A percentile compares a stretch with the other conserved stretches of the same genome.
Evolutionary conservation across 2,329 filamentous ascomycete genomes (phyloP).

Genomic region (Gnomoniopsis smithogilvyi): DNA sequence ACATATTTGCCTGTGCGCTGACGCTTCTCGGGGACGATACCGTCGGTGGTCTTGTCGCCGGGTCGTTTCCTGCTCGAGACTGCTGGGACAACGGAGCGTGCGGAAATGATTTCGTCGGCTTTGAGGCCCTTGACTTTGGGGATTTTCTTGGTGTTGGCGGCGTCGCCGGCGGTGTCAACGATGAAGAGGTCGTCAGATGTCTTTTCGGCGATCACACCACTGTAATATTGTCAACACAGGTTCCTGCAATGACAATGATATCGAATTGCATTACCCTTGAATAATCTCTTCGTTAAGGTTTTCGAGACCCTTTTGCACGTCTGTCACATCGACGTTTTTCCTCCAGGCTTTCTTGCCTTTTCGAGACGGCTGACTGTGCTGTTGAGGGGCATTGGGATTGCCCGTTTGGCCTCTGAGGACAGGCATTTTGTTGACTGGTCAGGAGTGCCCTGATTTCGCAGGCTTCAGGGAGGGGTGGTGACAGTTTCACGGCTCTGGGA

Average conservation of each 20-base stretch:
- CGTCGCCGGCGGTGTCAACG: constrained; percentile 72
- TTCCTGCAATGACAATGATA: not conserved
- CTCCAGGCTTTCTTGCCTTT: constrained; percentile 99
- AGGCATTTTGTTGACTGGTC: constrained; percentile 43
- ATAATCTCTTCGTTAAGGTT: constrained; percentile 87
- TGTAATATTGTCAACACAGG: not conserved
- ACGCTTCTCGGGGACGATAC: constrained; percentile 71
- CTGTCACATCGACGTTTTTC: constrained; percentile 93
- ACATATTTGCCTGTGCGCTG: constrained; percentile 71
- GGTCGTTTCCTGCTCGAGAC: constrained; percentile 76
- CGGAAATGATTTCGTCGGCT: constrained; percentile 85
- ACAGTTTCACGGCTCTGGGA: not conserved
- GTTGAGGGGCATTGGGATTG: constrained; percentile 62
- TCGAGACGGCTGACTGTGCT: constrained; percentile 83
- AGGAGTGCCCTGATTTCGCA: not conserved
- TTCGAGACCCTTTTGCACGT: constrained; percentile 79
- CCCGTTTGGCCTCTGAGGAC: constrained; percentile 46
- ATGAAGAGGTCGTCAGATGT: constrained; percentile 80
- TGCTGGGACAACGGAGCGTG: constrained; percentile 77
- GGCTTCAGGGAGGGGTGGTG: not conserved
- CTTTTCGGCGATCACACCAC: constrained; percentile 83
- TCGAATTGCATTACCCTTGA: constrained; percentile 64
- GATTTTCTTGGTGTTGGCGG: constrained; percentile 59
- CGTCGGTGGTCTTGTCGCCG: constrained; percentile 67
- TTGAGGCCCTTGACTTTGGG: constrained; percentile 76